Percentiles rank a stretch among this genome's conserved stretches.
Evolutionary conservation across 148 eudicot genomes (phyloP).

Genomic region (Nepenthes gracilis): DNA sequence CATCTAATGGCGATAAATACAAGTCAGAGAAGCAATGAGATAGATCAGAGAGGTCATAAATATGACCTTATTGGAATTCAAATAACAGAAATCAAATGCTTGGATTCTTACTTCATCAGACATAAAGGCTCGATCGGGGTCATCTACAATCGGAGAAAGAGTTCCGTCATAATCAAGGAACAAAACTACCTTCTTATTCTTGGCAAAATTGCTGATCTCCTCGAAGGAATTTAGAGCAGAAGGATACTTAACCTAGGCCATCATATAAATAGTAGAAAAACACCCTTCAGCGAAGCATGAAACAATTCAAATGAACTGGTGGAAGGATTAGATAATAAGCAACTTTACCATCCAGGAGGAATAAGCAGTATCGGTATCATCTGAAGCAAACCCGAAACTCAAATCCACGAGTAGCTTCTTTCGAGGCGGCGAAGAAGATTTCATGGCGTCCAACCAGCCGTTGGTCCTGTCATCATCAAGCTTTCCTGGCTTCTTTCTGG

Average conservation of each 20-base stretch:
- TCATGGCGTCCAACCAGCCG: constrained; percentile 90
- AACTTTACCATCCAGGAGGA: constrained; percentile 56
- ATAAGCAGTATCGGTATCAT: constrained; percentile 48
- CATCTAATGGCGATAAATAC: constrained; percentile 32
- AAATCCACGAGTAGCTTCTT: constrained; percentile 49
- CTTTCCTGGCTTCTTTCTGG: constrained; percentile 47
- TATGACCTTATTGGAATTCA: background rate
- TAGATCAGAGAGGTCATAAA: background rate
- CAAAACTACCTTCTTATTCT: constrained; percentile 51
- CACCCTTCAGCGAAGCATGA: background rate
- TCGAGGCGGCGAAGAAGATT: constrained; percentile 79
- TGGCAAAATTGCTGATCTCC: constrained; percentile 26
- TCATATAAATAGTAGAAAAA: background rate
- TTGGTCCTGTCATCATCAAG: constrained; percentile 72
- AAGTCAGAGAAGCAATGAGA: background rate
- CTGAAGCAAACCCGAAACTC: constrained; percentile 30
- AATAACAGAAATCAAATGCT: background rate
- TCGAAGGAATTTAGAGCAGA: constrained; percentile 60
- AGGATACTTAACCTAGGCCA: constrained; percentile 46
- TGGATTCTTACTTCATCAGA: constrained; percentile 32
- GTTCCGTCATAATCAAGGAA: constrained; percentile 92
- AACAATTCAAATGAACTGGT: background rate
- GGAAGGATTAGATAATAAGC: background rate
- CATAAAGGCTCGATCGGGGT: constrained; percentile 87
- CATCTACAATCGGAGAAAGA: constrained; percentile 79